phyloP scores from a whole-genome alignment of 2,329 filamentous ascomycete species.

The Ascochyta koolunga region DNA sequence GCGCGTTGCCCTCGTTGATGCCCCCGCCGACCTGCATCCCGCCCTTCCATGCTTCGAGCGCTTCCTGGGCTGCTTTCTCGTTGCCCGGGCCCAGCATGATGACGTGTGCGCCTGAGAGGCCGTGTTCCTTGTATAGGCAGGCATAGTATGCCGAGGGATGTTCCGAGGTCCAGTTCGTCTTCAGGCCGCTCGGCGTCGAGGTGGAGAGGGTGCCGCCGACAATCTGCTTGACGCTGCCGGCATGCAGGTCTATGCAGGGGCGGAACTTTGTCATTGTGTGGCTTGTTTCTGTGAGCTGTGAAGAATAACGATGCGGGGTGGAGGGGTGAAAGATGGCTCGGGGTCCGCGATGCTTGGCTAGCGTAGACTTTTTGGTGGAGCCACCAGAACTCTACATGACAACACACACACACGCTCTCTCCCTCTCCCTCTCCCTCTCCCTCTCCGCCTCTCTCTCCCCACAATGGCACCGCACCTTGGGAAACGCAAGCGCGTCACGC shows the following conservation, averaged over 20 bases:
- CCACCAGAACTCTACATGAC: neutral
- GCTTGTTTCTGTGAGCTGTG: neutral
- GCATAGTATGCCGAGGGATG: slow-evolving; percentile 84
- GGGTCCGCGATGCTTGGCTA: slow-evolving; percentile 27
- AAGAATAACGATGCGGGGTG: slow-evolving; percentile 19
- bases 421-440: too few relatives aligned
- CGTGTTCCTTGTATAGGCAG: slow-evolving; percentile 76
- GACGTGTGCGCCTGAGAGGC: slow-evolving; percentile 81
- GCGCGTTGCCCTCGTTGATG: slow-evolving; percentile 83
- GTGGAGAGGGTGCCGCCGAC: slow-evolving; percentile 82
- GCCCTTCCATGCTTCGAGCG: slow-evolving; percentile 77
- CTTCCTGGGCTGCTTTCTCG: slow-evolving; percentile 76
- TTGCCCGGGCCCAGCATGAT: slow-evolving; percentile 96
- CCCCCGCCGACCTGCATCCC: slow-evolving; percentile 93
- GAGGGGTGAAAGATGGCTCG: slow-evolving; percentile 25
- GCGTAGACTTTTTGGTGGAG: slow-evolving; percentile 10
- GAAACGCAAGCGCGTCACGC: slow-evolving; percentile 54
- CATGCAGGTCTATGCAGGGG: slow-evolving; percentile 95
- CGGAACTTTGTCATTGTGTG: slow-evolving; percentile 84
- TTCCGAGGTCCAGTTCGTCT: slow-evolving; percentile 91
- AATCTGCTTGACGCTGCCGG: slow-evolving; percentile 98
- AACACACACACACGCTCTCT: too few relatives aligned
- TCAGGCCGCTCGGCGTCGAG: slow-evolving; percentile 56
- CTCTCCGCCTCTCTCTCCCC: too few relatives aligned
- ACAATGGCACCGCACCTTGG: slow-evolving; percentile 52